Evolutionary conservation across 495 filamentous ascomycete genomes (phyloP), one percentile per base, ranked within the genome.

Genomic region (Penicillium antarcticum): DNA sequence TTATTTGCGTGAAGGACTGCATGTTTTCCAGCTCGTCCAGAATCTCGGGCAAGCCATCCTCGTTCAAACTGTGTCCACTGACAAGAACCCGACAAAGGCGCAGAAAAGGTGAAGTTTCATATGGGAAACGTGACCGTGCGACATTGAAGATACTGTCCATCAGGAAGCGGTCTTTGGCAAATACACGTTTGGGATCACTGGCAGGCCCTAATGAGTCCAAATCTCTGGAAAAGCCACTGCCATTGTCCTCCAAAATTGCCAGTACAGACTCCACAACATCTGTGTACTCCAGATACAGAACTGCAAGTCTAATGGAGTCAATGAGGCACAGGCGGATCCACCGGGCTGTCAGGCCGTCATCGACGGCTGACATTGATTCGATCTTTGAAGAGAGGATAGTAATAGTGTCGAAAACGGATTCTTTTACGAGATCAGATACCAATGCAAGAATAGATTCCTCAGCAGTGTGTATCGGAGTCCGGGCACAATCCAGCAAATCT

Each of bases 21-120:
- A 88, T 81, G 42, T 71, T 76, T 50, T 81, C 75, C 11, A 97
- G 68, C 45, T 86, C 74, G 11, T 72, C 58, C 19, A 80, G 62
- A 9, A 85, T 73, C 2, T 69, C 49, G 32, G 77, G 64, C 43
- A 83, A 52, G 37, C 78, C 76, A 7, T 78, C 75, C 21, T 78
- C 69, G 36, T 82, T 76, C 13, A 73, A 54, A 4, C 67, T 46
- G 36, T 72, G 61, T 34, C 59, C 66, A 48, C 59, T 68, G 14
- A 71, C 55, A 11, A 89, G 52, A 16, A 81, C 80, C 41, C 79
- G 78, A 45, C 78, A 81, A 35, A 91, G 63, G 45, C 80, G 80
- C 45, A 96, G 56, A 53, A 97, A 88, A 4, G 94, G 90, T n/a
- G 82, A 61, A 18, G 85, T 82, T 68, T 98, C 94, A 66, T 87